Evolutionary conservation across 176 grass and related monocot genomes (phyloP).

Genomic region (Guadua angustifolia): DNA sequence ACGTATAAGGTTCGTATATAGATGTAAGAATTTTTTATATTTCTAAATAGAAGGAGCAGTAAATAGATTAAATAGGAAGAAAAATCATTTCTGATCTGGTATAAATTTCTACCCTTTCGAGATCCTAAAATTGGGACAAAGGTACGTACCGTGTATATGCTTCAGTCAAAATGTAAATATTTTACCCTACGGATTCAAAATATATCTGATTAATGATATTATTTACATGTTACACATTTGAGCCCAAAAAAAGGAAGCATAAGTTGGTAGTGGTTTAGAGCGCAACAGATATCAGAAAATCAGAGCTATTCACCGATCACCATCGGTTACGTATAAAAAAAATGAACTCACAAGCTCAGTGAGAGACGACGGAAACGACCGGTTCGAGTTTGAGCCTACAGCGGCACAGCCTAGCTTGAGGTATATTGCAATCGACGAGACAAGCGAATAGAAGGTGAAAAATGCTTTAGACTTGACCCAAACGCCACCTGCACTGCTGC

Average conservation of each 20-base stretch:
- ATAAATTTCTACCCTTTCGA: no score
- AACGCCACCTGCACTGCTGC: constrained; percentile 18
- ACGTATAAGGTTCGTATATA: no score
- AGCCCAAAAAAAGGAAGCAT: background rate
- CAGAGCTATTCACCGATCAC: background rate
- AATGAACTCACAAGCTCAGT: background rate
- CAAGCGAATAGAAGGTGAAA: background rate
- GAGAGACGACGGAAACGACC: background rate
- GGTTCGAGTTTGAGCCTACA: no score
- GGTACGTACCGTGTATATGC: no score
- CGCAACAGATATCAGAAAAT: background rate
- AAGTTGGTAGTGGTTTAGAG: constrained; percentile 2
- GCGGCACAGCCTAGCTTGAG: no score
- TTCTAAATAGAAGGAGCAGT: no score
- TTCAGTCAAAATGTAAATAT: background rate
- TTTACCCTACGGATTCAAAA: background rate
- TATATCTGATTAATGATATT: background rate
- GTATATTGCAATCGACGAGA: no score
- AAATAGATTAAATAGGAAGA: no score
- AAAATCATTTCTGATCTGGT: no score
- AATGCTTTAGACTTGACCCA: background rate
- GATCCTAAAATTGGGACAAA: no score
- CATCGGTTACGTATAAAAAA: constrained; percentile 5
- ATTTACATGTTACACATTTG: background rate
- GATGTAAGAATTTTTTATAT: no score